phyloP scores from a whole-genome alignment of 1,139 yeast species.

The Saccharomyces hybrid region DNA sequence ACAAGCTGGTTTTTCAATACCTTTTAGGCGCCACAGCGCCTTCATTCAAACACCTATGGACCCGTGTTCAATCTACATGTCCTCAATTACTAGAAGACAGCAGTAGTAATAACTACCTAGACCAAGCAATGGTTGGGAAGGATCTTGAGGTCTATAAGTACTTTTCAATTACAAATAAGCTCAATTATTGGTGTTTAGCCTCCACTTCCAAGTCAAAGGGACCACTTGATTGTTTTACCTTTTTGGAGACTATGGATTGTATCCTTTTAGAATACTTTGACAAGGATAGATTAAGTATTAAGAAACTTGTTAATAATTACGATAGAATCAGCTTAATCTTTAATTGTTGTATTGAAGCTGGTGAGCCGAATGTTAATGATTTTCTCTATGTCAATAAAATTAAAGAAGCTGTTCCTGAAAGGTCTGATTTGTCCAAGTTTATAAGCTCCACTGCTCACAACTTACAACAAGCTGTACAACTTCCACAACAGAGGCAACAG shows the following conservation, averaged over 20 bases:
- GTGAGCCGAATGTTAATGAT: slow-evolving; percentile 55
- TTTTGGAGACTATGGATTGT: slow-evolving; percentile 20
- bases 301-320: slow-evolving; percentile 24
- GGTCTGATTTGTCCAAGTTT: slow-evolving; percentile 36
- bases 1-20: slow-evolving; percentile 24
- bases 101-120: not conserved
- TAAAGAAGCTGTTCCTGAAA: slow-evolving; percentile 61
- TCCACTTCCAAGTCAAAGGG: not conserved
- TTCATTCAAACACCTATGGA: slow-evolving; percentile 18
- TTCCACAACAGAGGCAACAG: slow-evolving; percentile 6
- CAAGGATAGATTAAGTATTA: slow-evolving; percentile 21
- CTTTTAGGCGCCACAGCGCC: slow-evolving; percentile 25
- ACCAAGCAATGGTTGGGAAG: slow-evolving; percentile 15
- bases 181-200: slow-evolving; percentile 23
- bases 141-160: slow-evolving; percentile 20
- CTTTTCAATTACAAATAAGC: slow-evolving; percentile 14
- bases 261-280: slow-evolving; percentile 25
- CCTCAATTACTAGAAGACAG: slow-evolving; percentile 11
- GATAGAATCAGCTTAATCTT: slow-evolving; percentile 26
- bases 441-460: slow-evolving; percentile 35
- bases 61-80: slow-evolving; percentile 17
- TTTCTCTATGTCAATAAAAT: slow-evolving; percentile 54
- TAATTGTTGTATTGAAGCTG: slow-evolving; percentile 56
- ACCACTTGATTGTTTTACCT: slow-evolving; percentile 14
- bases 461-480: slow-evolving; percentile 18